Evolutionary conservation across 2,329 filamentous ascomycete species (phyloP), one percentile per base, ranked within the genome.

Genomic region (Penicillium sp.): DNA sequence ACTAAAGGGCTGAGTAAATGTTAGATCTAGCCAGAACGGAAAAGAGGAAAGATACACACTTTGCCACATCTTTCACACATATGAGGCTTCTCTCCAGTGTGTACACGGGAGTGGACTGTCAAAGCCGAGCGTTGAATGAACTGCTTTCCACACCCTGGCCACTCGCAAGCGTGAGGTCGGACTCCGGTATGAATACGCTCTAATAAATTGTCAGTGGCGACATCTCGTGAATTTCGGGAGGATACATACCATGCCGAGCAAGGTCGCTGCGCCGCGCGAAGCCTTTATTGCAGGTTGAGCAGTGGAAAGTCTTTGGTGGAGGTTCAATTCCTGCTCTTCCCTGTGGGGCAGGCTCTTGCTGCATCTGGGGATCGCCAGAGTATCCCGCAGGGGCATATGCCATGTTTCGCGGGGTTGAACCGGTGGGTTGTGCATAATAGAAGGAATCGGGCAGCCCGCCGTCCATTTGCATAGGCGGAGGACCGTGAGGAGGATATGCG

Each of bases 11-110:
- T 96, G 68, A 33, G 67, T 33, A 26, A 17, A 35, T 35, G 26
- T 49, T 28, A 48, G 28, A n/a, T 48, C 47, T 25, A 56, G 47
- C 12, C 12, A 42, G 28, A 48, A 30, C 16, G 5, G 19, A 11
- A n/a, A 35, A 43, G 8, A 28, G 16, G 16, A 11, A 28, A 38
- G 14, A 31, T 41, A 62, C 82, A 68, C 80, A 96, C 92, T 87
- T 97, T 97, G 73, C 91, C 90, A 73, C 94, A 97, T 60, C 90
- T 86, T 76, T 97, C 94, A 72, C 94, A 99, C 86, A 94, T 93
- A 69, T 99, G 94, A 48, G 94, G 94, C 77, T 99, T 99, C 78
- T 97, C 94, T 62, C 94, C 94, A 2, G 94, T 97, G 75, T 99
- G 94, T 19, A 97, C 92, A 65, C 94, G 89, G 69, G 90, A 88